Evolutionary conservation across 2,329 filamentous ascomycete species (phyloP).

Genomic region (Fusarium decemcellulare): DNA sequence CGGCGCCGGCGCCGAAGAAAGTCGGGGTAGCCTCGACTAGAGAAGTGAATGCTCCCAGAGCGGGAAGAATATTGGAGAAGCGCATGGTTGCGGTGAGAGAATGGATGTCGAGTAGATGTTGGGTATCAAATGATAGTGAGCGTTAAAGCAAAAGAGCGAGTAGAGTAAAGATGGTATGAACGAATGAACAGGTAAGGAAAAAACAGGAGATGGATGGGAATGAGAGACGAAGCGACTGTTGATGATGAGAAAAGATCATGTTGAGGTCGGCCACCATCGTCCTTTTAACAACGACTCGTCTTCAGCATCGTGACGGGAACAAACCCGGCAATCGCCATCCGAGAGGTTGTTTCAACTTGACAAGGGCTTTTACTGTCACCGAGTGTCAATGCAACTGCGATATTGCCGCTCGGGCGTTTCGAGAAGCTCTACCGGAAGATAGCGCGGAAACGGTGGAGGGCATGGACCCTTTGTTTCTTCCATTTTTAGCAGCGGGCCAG

Average conservation of each 20-base stretch:
- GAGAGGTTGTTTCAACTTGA: slow-evolving; percentile 14
- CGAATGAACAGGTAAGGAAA: slow-evolving; percentile 10
- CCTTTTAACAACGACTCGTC: slow-evolving; percentile 27
- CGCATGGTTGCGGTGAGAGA: slow-evolving; percentile 34
- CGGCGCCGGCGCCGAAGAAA: slow-evolving; percentile 23
- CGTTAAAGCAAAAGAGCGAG: slow-evolving; percentile 3
- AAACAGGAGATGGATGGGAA: slow-evolving; percentile 14
- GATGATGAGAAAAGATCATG: slow-evolving; percentile 20
- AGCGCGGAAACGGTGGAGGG: slow-evolving; percentile 31
- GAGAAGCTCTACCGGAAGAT: slow-evolving; percentile 26
- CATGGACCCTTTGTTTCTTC: slow-evolving; percentile 32
- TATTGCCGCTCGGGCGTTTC: slow-evolving; percentile 36
- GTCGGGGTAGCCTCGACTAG: slow-evolving; percentile 38
- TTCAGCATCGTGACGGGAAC: slow-evolving; percentile 1
- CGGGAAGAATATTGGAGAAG: slow-evolving; percentile 33
- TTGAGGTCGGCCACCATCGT: slow-evolving; percentile 19
- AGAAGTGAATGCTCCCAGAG: slow-evolving; percentile 38
- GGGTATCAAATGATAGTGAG: slow-evolving; percentile 7
- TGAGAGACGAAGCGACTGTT: slow-evolving; percentile 30
- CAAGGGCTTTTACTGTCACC: slow-evolving; percentile 20
- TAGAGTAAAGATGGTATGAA: not conserved
- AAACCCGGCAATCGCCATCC: not conserved
- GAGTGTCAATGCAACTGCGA: slow-evolving; percentile 28
- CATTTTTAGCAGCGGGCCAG: slow-evolving; percentile 23
- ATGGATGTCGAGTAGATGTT: slow-evolving; percentile 7